Evolutionary conservation across 1,284 basidiomycete species (phyloP).

Genomic region (Cystobasidium slooffiae): DNA sequence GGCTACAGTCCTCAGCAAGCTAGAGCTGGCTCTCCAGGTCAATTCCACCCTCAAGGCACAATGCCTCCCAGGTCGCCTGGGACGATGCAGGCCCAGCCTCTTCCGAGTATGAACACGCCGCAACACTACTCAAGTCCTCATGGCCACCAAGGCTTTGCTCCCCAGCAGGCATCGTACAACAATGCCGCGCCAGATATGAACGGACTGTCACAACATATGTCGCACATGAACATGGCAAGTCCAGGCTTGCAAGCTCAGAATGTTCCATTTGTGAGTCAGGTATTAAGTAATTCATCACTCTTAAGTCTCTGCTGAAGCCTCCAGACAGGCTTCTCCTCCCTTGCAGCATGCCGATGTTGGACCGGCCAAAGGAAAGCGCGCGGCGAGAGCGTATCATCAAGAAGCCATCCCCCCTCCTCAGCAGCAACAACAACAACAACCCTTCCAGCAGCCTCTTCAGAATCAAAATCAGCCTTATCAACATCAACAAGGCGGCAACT

Average conservation of each 20-base stretch:
- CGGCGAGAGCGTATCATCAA: slow-evolving; percentile 47
- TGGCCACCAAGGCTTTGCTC: neutral
- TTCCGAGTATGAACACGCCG: slow-evolving; percentile 5
- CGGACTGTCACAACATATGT: slow-evolving; percentile 17
- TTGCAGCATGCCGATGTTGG: slow-evolving; percentile 17
- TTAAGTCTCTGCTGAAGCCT: neutral
- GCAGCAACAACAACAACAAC: slow-evolving; percentile 42
- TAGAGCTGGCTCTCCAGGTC: slow-evolving; percentile 14
- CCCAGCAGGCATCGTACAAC: slow-evolving; percentile 19
- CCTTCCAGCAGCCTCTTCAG: slow-evolving; percentile 45
- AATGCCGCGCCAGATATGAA: slow-evolving; percentile 13
- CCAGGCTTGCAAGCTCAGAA: slow-evolving; percentile 7
- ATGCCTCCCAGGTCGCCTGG: slow-evolving; percentile 11
- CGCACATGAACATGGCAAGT: slow-evolving; percentile 25
- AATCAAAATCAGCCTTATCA: slow-evolving; percentile 48
- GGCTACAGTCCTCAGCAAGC: slow-evolving; percentile 15
- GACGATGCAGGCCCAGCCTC: slow-evolving; percentile 11
- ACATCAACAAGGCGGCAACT: slow-evolving; percentile 44
- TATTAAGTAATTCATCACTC: neutral
- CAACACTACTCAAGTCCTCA: neutral
- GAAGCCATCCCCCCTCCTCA: slow-evolving; percentile 21
- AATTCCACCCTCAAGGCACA: slow-evolving; percentile 18
- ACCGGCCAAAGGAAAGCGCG: slow-evolving; percentile 41
- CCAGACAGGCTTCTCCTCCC: slow-evolving; percentile 10
- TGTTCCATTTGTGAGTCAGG: neutral